Evolutionary conservation across 2,329 filamentous ascomycete genomes (phyloP), one percentile per base, ranked within the genome.

Genomic region (Xylaria arbuscula): DNA sequence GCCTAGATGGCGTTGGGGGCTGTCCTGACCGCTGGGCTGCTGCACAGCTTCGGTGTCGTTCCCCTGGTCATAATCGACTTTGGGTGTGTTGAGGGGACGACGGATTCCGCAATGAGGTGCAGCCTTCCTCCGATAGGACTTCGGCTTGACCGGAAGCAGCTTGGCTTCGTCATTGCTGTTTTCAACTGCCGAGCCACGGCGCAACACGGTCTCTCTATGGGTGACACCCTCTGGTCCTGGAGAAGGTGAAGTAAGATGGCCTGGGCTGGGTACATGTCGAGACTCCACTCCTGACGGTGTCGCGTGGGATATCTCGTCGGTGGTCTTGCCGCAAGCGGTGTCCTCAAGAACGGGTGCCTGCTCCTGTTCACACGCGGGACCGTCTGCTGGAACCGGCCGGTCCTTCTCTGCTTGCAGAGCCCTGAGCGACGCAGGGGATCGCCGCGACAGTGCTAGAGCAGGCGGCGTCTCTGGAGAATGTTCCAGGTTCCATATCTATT

Each of bases 221-320:
- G 28, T 53, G 28, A 13, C 28, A 22, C 6, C 28, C 10, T 53
- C 28, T 28, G 50, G 28, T 36, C 28, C 3, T 53, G 15, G 28
- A 53, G 28, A 36, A 36, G 28, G 50, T 53, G 28, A n/a, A 53
- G 50, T 53, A 34, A n/a, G 28, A 17, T 28, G 50, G 50, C 28
- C 24, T 36, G 13, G 9, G 24, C 50, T 53, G 28, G 28, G 9
- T 13, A 32, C 28, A 8, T 36, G 50, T 8, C 36, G 19, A 36
- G 13, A 53, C 50, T 17, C 9, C 9, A 36, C 50, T 36, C 50
- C 50, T 36, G 28, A 36, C 50, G 28, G 50, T 53, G 28, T 53
- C 28, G 50, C 50, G 50, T 53, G 50, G 13, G 50, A 53, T 53
- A 53, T 53, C 22, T 53, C 50, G 8, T 36, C 28, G 50, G 50